These are phyloP conservation scores for Scleromitrula shiraiana DNA, from an alignment of 2,329 filamentous ascomycete species.

Conservation along the genomic window DNA sequence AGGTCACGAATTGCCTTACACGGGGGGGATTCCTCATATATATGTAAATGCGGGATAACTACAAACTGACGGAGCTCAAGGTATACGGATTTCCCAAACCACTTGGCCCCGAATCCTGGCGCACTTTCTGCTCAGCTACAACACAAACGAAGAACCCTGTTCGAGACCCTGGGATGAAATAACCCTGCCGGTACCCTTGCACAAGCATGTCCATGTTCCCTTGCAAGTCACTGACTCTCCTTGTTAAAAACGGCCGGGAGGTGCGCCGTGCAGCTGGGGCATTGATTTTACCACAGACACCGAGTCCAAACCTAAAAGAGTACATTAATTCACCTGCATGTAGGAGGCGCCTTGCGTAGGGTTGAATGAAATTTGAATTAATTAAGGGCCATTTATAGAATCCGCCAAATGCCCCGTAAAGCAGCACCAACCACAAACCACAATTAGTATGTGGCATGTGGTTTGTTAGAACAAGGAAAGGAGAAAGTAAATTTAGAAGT, in stretches of 20 bases:
- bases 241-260: conserved; percentile 11
- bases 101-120: conserved; percentile 18
- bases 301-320: conserved; percentile 7
- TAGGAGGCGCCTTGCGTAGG: conserved; percentile 6
- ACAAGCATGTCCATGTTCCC: conserved; percentile 8
- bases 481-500: conserved; percentile 8
- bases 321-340: conserved; percentile 7
- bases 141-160: conserved; percentile 12
- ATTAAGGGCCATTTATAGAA: conserved; percentile 25
- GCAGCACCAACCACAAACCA: conserved; percentile 19
- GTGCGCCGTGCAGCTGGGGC: conserved; percentile 8
- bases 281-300: conserved; percentile 8
- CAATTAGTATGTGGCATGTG: conserved; percentile 15
- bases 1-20: conserved; percentile 14
- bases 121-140: conserved; percentile 18
- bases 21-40: conserved; percentile 24
- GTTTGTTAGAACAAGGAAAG: too few relatives aligned
- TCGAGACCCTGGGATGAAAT: neutral
- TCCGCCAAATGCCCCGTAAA: conserved; percentile 12
- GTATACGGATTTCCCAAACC: conserved; percentile 21
- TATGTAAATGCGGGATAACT: conserved; percentile 23
- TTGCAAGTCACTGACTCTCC: conserved; percentile 6
- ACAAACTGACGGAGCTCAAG: conserved; percentile 18
- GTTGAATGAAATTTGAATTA: conserved; percentile 14
- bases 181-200: conserved; percentile 7